Percentiles rank a stretch among this genome's conserved stretches.
Evolutionary conservation across 2,329 filamentous ascomycete species (phyloP).

Genomic region (Gremmenia infestans): DNA sequence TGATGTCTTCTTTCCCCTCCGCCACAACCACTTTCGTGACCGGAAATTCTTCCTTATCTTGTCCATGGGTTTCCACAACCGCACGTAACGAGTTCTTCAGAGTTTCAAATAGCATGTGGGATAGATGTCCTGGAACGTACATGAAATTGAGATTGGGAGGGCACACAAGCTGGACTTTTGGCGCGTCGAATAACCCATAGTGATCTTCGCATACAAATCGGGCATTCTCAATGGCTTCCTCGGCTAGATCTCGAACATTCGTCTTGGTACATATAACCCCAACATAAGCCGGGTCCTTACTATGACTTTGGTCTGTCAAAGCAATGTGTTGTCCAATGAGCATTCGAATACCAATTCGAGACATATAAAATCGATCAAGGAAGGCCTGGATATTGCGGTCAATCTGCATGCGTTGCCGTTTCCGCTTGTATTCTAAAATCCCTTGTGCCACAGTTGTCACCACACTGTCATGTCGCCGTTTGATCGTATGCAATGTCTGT

Average conservation of each 20-base stretch:
- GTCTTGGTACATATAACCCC: slow-evolving; percentile 99
- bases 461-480: slow-evolving; percentile 91
- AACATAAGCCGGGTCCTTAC: slow-evolving; percentile 88
- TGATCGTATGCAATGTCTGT: slow-evolving; percentile 86
- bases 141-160: slow-evolving; percentile 94
- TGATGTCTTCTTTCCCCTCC: slow-evolving; percentile 97
- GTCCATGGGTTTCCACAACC: slow-evolving; percentile 90
- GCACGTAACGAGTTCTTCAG: slow-evolving; percentile 97
- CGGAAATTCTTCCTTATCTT: slow-evolving; percentile 93
- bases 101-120: slow-evolving; percentile 99
- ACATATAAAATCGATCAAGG: slow-evolving; percentile 99
- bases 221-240: slow-evolving; percentile 97
- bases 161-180: slow-evolving; percentile 94
- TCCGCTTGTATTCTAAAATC: slow-evolving; percentile 96
- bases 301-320: slow-evolving; percentile 85
- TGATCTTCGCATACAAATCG: slow-evolving; percentile 99
- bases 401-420: slow-evolving; percentile 94
- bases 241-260: slow-evolving; percentile 88
- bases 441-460: slow-evolving; percentile 98
- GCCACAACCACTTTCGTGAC: slow-evolving; percentile 97
- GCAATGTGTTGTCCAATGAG: slow-evolving; percentile 98
- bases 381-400: slow-evolving; percentile 97
- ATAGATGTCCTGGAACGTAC: slow-evolving; percentile 98
- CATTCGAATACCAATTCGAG: slow-evolving; percentile 97
- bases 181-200: slow-evolving; percentile 94